Evolutionary conservation across 306 rosid species (phyloP).

Genomic region (Hippophae gyantsensis): DNA sequence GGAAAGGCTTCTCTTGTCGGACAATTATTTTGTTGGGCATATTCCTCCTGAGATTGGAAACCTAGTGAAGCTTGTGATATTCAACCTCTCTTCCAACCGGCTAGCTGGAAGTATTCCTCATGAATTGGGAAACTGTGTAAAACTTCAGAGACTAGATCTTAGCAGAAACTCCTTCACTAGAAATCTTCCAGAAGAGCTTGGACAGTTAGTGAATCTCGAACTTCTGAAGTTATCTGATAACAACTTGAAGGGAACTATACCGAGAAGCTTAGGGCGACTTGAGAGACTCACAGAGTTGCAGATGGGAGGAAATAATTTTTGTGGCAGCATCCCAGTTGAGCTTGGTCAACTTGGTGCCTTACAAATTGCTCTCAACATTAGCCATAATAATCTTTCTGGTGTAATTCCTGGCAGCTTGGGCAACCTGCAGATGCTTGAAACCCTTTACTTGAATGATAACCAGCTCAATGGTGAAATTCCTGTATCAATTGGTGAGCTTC

Average conservation of each 20-base stretch:
- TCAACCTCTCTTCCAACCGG: slow-evolving; percentile 52
- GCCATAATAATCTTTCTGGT: slow-evolving; percentile 61
- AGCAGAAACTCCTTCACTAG: slow-evolving; percentile 55
- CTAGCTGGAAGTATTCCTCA: slow-evolving; percentile 50
- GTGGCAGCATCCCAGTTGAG: slow-evolving; percentile 46
- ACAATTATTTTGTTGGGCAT: slow-evolving; percentile 42
- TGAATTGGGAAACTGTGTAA: slow-evolving; percentile 55
- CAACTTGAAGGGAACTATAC: slow-evolving; percentile 44
- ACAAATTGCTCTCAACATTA: slow-evolving; percentile 61
- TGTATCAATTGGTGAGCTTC: slow-evolving; percentile 50
- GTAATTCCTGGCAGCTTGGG: slow-evolving; percentile 58
- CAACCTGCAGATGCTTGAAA: slow-evolving; percentile 61
- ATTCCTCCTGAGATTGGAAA: slow-evolving; percentile 60
- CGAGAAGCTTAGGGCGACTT: slow-evolving; percentile 46
- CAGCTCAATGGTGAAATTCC: slow-evolving; percentile 69
- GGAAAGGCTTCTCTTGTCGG: slow-evolving; percentile 59
- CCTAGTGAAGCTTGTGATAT: slow-evolving; percentile 42
- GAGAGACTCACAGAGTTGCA: slow-evolving; percentile 49
- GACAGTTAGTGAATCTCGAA: slow-evolving; percentile 66
- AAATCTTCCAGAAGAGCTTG: slow-evolving; percentile 42
- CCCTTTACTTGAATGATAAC: slow-evolving; percentile 63
- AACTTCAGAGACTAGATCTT: slow-evolving; percentile 66
- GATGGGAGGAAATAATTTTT: slow-evolving; percentile 62
- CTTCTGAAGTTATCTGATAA: slow-evolving; percentile 63
- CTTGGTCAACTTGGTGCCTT: slow-evolving; percentile 49